These are phyloP conservation scores for Massarina eburnea DNA, from an alignment of 2,329 filamentous ascomycete genomes.

Conservation along the genomic window DNA sequence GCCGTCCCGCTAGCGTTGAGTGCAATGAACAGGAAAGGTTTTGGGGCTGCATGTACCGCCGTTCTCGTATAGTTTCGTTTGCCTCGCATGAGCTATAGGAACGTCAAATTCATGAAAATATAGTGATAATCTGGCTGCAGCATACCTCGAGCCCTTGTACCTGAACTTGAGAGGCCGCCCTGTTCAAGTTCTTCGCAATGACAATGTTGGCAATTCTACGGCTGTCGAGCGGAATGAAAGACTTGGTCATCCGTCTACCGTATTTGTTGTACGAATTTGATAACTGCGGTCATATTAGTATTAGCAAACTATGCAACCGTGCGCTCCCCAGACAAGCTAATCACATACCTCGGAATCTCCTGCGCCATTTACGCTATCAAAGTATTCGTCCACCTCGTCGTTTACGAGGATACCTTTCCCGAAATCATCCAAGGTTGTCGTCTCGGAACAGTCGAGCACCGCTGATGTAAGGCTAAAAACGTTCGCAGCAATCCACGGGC, in stretches of 20 bases:
- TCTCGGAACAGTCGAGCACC: constrained; percentile 70
- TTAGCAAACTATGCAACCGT: constrained; percentile 9
- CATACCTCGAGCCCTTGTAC: constrained; percentile 69
- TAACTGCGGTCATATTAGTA: constrained; percentile 9
- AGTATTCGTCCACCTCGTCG: constrained; percentile 26
- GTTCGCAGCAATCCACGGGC: constrained; percentile 61
- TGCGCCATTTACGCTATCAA: constrained; percentile 14
- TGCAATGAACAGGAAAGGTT: constrained; percentile 77
- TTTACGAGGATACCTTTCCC: constrained; percentile 66
- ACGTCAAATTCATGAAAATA: constrained; percentile 23
- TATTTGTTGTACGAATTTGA: constrained; percentile 20
- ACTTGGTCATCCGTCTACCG: constrained; percentile 36
- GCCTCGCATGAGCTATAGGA: constrained; percentile 71
- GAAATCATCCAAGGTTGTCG: constrained; percentile 81
- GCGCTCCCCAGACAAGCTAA: too few relatives aligned
- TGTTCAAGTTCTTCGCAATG: constrained; percentile 77
- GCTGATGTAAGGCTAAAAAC: constrained; percentile 73
- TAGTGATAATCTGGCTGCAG: background rate
- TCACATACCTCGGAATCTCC: constrained; percentile 16
- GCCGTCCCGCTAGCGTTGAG: constrained; percentile 55
- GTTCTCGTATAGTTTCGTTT: constrained; percentile 76
- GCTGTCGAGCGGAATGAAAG: constrained; percentile 47
- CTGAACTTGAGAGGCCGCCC: constrained; percentile 74
- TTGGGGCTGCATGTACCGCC: constrained; percentile 72
- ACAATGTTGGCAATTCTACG: constrained; percentile 76